A percentile compares a stretch with the other conserved stretches of the same genome.
These are phyloP conservation scores for Sarcocystis neurona DNA, from an alignment of 169 alveolate genomes.

Conservation along the genomic window DNA sequence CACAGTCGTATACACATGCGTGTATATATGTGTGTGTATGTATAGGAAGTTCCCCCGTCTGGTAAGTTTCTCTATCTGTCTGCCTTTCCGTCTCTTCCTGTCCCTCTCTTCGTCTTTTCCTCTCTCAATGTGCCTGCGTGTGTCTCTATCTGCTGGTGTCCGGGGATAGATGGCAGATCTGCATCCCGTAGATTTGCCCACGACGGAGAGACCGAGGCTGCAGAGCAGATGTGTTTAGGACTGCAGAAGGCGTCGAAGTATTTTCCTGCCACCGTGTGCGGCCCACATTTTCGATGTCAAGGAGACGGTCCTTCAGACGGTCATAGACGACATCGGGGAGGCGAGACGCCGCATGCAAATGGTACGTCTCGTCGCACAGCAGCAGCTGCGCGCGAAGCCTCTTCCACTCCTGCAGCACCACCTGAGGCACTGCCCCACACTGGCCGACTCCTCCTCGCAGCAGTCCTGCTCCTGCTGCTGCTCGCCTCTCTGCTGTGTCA, in stretches of 20 bases:
- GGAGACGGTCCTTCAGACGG: not conserved
- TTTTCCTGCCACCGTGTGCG: not conserved
- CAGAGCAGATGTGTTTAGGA: too few relatives aligned
- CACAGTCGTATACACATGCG: too few relatives aligned
- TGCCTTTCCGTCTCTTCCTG: not conserved
- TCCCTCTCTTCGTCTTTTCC: not conserved
- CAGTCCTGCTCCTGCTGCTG: too few relatives aligned
- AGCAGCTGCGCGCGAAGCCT: not conserved
- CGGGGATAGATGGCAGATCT: not conserved
- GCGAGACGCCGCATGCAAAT: not conserved
- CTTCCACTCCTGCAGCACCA: not conserved
- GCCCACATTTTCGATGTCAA: not conserved
- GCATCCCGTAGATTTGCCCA: not conserved
- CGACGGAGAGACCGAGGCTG: too few relatives aligned
- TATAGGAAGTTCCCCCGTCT: too few relatives aligned
- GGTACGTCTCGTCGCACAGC: conserved; percentile 1
- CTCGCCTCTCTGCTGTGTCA: too few relatives aligned
- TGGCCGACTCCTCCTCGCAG: too few relatives aligned
- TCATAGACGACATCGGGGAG: not conserved
- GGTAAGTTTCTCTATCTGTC: too few relatives aligned
- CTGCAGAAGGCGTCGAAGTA: not conserved
- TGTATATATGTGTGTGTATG: too few relatives aligned
- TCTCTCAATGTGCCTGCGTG: not conserved
- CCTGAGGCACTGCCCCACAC: too few relatives aligned
- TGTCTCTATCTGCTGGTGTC: not conserved